These are phyloP conservation scores for Lathyrus aphaca DNA, from an alignment of 306 rosid species.

Conservation along the genomic window DNA sequence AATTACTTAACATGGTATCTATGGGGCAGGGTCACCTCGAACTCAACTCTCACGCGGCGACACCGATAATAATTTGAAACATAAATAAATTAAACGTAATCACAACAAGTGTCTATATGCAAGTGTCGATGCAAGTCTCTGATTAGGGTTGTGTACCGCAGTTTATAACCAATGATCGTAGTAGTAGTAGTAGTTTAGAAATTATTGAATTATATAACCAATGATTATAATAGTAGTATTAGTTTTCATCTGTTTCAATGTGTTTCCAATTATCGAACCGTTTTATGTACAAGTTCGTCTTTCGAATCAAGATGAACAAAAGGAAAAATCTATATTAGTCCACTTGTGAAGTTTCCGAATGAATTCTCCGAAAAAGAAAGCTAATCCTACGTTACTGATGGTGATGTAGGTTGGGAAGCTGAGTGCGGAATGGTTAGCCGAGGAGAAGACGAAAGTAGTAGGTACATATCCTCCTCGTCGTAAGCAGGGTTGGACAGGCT, in stretches of 20 bases:
- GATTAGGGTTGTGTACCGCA: neutral
- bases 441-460: conserved; percentile 79
- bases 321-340: neutral
- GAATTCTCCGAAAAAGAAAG: conserved; percentile 19
- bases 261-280: neutral
- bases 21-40: too few relatives aligned
- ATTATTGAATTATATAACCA: too few relatives aligned
- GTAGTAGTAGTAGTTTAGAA: too few relatives aligned
- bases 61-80: too few relatives aligned
- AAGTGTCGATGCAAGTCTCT: too few relatives aligned
- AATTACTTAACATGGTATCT: neutral
- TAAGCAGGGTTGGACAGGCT: conserved; percentile 84
- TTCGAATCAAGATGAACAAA: neutral
- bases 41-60: too few relatives aligned
- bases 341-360: conserved; percentile 21
- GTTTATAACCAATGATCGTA: too few relatives aligned
- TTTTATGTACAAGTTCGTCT: neutral
- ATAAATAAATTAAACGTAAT: too few relatives aligned
- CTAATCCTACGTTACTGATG: conserved; percentile 23
- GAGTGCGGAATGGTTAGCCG: conserved; percentile 94
- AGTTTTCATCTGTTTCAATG: too few relatives aligned
- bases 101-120: too few relatives aligned
- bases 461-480: conserved; percentile 85
- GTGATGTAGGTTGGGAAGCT: conserved; percentile 75
- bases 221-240: too few relatives aligned